These are phyloP conservation scores for Phialophora macrospora DNA, from an alignment of 2,329 filamentous ascomycete genomes.

Conservation along the genomic window DNA sequence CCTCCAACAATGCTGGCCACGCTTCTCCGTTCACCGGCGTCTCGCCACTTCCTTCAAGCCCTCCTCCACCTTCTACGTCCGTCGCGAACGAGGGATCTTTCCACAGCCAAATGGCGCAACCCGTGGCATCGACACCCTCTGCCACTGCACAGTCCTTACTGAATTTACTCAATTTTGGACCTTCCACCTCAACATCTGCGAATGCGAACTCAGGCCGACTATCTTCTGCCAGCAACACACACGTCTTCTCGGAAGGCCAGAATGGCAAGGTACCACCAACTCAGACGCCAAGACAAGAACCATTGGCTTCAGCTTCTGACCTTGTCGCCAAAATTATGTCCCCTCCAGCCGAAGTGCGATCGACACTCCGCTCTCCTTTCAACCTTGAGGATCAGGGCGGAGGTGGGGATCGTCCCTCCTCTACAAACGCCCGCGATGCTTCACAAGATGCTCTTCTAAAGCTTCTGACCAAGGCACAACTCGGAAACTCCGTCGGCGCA, in stretches of 20 bases:
- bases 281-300: slow-evolving; percentile 43
- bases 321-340: slow-evolving; percentile 62
- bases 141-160: slow-evolving; percentile 64
- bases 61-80: slow-evolving; percentile 19
- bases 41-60: slow-evolving; percentile 29
- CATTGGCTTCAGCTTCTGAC: slow-evolving; percentile 59
- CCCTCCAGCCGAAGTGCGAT: slow-evolving; percentile 42
- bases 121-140: slow-evolving; percentile 30
- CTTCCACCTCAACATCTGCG: slow-evolving; percentile 43
- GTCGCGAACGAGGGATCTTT: slow-evolving; percentile 13
- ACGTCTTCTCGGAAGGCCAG: slow-evolving; percentile 43
- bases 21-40: slow-evolving; percentile 18
- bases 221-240: slow-evolving; percentile 37
- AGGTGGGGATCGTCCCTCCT: slow-evolving; percentile 22
- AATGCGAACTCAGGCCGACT: slow-evolving; percentile 12
- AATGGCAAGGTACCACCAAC: slow-evolving; percentile 5
- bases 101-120: slow-evolving; percentile 15
- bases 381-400: slow-evolving; percentile 33
- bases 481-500: slow-evolving; percentile 10
- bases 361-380: slow-evolving; percentile 41
- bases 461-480: slow-evolving; percentile 75
- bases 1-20: slow-evolving; percentile 28
- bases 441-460: slow-evolving; percentile 86
- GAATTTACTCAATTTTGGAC: slow-evolving; percentile 68
- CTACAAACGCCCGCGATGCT: slow-evolving; percentile 56